Conservation (phyloP, 768 basidiomycete species). For the Lactarius sp. region DNA sequence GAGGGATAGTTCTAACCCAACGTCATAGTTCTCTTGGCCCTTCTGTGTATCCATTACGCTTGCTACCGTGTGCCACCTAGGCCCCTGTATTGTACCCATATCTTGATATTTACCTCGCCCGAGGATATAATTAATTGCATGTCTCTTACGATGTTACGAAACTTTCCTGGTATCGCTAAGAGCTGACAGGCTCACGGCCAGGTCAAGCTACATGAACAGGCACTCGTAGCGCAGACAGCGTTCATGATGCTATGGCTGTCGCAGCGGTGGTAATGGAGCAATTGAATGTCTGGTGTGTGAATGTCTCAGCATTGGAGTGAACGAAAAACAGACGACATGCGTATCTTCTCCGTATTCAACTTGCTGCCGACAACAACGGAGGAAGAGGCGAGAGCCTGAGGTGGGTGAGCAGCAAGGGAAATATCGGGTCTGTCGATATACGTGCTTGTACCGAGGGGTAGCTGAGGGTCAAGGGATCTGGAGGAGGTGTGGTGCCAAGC, state of each 20-base stretch:
- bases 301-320: no score
- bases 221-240: no score
- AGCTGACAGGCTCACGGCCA: no score
- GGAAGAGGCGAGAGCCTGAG: no score
- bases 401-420: background rate
- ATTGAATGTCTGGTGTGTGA: no score
- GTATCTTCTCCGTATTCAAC: no score
- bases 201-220: no score
- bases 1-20: background rate
- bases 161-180: background rate
- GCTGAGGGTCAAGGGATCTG: background rate
- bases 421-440: background rate
- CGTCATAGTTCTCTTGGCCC: background rate
- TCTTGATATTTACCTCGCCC: background rate
- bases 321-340: no score
- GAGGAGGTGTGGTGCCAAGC: background rate
- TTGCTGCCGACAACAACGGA: no score
- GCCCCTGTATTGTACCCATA: background rate
- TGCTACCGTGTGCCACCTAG: background rate
- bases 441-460: no score
- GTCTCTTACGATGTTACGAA: background rate
- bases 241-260: no score
- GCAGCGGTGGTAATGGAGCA: no score
- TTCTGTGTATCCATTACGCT: background rate
- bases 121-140: background rate